Evolutionary conservation across 331 rosid species (phyloP).

Genomic region (Malus hybrid): DNA sequence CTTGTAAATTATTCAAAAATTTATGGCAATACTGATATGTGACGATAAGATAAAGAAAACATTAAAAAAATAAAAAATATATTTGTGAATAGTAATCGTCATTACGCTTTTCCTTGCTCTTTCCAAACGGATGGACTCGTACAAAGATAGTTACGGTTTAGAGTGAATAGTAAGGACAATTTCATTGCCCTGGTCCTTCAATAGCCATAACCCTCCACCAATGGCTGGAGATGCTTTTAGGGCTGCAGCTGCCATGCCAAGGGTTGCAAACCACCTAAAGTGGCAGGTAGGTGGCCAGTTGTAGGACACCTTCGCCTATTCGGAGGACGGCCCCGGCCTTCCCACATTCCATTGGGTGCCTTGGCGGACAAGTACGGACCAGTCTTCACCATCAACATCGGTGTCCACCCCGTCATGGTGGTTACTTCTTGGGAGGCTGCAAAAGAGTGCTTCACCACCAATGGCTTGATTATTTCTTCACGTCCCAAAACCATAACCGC

Average conservation of each 20-base stretch:
- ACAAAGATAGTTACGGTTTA: no score
- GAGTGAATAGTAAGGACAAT: no score
- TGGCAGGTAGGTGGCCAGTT: conserved; percentile 29
- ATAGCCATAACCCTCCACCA: no score
- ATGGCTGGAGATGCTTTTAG: neutral
- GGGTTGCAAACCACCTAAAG: neutral
- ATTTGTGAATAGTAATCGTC: no score
- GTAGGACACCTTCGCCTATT: conserved; percentile 26
- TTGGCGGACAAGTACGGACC: conserved; percentile 44
- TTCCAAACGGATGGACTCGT: neutral
- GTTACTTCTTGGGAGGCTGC: conserved; percentile 37
- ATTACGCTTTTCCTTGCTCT: neutral
- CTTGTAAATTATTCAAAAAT: no score
- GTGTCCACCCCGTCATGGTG: conserved; percentile 25
- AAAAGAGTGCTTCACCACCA: conserved; percentile 47
- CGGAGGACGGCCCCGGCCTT: conserved; percentile 6
- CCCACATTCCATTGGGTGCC: conserved; percentile 23
- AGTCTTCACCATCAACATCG: conserved; percentile 30
- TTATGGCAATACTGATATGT: no score
- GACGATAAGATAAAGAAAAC: no score
- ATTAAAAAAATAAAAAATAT: no score
- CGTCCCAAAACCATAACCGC: conserved; percentile 25
- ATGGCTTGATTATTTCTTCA: conserved; percentile 24
- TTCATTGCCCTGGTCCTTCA: no score
- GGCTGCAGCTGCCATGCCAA: neutral